Conservation (phyloP, 1,139 yeast genomes). For the Blastobotrys petasosporus region DNA sequence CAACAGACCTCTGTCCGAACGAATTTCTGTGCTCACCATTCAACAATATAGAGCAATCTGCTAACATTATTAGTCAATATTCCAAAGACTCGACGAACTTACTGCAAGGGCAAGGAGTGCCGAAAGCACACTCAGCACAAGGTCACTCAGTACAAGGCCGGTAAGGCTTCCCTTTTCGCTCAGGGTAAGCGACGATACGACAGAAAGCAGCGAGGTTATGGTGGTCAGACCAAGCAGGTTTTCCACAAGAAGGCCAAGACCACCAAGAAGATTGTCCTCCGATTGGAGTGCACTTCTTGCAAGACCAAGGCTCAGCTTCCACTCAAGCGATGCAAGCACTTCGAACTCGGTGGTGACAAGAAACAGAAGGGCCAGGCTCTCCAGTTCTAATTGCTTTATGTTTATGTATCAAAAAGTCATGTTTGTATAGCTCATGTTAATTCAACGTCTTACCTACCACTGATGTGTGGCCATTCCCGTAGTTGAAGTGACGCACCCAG, state of each 20-base stretch:
- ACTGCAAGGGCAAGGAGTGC: slow-evolving; percentile 99
- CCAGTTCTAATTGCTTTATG: slow-evolving; percentile 57
- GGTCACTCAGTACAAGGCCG: slow-evolving; percentile 99
- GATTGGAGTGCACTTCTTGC: slow-evolving; percentile 98
- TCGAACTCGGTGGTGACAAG: slow-evolving; percentile 99
- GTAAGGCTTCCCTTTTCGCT: slow-evolving; percentile 98
- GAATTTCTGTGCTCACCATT: not conserved
- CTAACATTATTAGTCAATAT: slow-evolving; percentile 69
- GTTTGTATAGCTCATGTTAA: slow-evolving; percentile 9
- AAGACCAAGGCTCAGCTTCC: slow-evolving; percentile 98
- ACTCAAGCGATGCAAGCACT: slow-evolving; percentile 99
- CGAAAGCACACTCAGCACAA: slow-evolving; percentile 99
- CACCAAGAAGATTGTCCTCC: slow-evolving; percentile 98
- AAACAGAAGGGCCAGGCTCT: slow-evolving; percentile 99
- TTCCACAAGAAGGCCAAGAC: slow-evolving; percentile 99
- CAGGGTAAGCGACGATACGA: slow-evolving; percentile 99
- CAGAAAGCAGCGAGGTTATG: slow-evolving; percentile 99
- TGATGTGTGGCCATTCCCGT: too few species aligned
- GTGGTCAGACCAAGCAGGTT: slow-evolving; percentile 99
- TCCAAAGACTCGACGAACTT: slow-evolving; percentile 99
- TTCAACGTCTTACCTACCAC: not conserved
- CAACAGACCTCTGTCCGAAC: not conserved
- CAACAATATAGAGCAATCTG: not conserved
- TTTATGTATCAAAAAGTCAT: slow-evolving; percentile 4
- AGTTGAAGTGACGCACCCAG: too few species aligned